Percentiles rank a stretch among this genome's conserved stretches.
Evolutionary conservation across 164 flowering plant species (phyloP).

Genomic region (Taxillus chinensis): DNA sequence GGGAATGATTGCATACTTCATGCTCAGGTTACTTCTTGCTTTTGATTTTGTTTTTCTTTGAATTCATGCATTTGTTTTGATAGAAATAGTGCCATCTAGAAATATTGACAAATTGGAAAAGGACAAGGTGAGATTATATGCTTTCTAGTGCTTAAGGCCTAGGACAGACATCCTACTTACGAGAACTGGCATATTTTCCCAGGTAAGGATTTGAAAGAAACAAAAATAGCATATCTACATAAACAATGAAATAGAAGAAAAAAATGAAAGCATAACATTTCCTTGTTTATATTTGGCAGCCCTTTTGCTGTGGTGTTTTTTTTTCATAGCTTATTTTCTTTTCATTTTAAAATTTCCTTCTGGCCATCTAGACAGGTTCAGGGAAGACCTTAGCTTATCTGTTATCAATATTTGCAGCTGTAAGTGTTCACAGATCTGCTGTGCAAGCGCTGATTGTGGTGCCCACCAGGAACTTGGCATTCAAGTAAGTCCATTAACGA

Average conservation of each 20-base stretch:
- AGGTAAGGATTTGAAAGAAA: no score
- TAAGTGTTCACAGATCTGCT: slow-evolving; percentile 49
- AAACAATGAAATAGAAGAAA: no score
- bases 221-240: no score
- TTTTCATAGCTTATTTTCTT: no score
- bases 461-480: slow-evolving; percentile 96
- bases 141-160: no score
- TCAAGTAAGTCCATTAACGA: slow-evolving; percentile 44
- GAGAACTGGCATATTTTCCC: no score
- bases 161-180: no score
- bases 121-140: no score
- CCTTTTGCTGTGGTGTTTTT: no score
- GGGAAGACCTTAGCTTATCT: slow-evolving; percentile 94
- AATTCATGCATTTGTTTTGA: neutral
- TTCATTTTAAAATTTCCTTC: neutral
- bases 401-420: slow-evolving; percentile 51
- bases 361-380: slow-evolving; percentile 86
- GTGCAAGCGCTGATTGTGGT: slow-evolving; percentile 89
- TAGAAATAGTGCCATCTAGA: neutral
- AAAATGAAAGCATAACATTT: no score
- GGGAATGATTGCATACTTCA: slow-evolving; percentile 88
- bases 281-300: no score
- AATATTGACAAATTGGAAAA: no score
- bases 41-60: neutral
- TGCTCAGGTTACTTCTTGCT: slow-evolving; percentile 63